These are phyloP conservation scores for Exophiala mesophila DNA, from an alignment of 2,329 filamentous ascomycete species.

Conservation along the genomic window DNA sequence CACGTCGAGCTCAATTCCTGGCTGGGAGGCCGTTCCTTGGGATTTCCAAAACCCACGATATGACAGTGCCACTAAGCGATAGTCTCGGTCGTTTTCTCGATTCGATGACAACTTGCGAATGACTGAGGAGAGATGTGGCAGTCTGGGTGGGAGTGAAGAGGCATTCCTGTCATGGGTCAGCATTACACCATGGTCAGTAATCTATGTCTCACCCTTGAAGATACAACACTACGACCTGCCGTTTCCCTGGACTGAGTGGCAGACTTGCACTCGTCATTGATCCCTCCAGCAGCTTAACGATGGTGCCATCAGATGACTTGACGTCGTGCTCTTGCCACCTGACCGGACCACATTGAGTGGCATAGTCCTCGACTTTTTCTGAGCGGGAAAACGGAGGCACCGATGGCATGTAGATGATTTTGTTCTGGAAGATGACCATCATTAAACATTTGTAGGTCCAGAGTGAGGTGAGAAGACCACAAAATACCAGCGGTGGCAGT, in stretches of 20 bases:
- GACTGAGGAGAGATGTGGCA: slow-evolving; percentile 44
- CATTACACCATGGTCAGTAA: neutral
- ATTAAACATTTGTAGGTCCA: slow-evolving; percentile 64
- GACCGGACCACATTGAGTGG: slow-evolving; percentile 55
- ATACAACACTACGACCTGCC: slow-evolving; percentile 41
- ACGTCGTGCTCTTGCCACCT: slow-evolving; percentile 62
- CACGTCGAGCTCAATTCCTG: slow-evolving; percentile 64
- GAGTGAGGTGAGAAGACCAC: slow-evolving; percentile 59
- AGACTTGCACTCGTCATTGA: neutral
- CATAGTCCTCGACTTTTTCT: slow-evolving; percentile 63
- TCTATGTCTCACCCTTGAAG: slow-evolving; percentile 41
- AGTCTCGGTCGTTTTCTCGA: slow-evolving; percentile 18
- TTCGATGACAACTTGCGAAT: slow-evolving; percentile 29
- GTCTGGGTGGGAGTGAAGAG: slow-evolving; percentile 42
- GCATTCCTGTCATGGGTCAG: slow-evolving; percentile 33
- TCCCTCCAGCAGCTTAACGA: slow-evolving; percentile 57
- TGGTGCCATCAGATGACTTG: slow-evolving; percentile 59
- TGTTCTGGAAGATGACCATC: slow-evolving; percentile 73
- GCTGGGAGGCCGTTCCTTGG: slow-evolving; percentile 61
- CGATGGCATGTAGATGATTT: slow-evolving; percentile 76
- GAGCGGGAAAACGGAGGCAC: slow-evolving; percentile 65
- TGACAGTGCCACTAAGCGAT: slow-evolving; percentile 46
- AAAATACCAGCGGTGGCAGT: slow-evolving; percentile 63
- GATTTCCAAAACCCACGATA: slow-evolving; percentile 77
- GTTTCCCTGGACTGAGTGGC: slow-evolving; percentile 5